phyloP scores from a whole-genome alignment of 441 rosid genomes.

The Mallotus repandus region DNA sequence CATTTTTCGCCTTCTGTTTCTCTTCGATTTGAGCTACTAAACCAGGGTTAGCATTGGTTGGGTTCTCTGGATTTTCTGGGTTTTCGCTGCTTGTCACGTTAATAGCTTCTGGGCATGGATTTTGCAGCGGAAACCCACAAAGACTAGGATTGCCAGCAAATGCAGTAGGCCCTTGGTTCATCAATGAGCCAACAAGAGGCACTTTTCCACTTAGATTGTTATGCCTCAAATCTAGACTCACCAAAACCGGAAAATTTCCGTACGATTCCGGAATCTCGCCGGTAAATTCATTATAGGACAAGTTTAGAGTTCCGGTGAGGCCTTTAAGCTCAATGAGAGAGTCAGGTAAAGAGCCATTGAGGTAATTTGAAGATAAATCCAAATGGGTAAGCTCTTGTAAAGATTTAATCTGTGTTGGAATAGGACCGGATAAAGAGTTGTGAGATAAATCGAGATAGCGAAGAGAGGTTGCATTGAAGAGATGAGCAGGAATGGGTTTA shows the following conservation, averaged over 20 bases:
- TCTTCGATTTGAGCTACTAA: conserved; percentile 18
- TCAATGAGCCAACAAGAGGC: conserved; percentile 70
- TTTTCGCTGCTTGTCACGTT: conserved; percentile 36
- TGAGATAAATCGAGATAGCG: conserved; percentile 61
- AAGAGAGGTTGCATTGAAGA: conserved; percentile 57
- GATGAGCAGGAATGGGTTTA: conserved; percentile 52
- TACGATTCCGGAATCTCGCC: conserved; percentile 69
- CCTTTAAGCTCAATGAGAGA: conserved; percentile 50
- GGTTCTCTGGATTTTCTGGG: conserved; percentile 48
- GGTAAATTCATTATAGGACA: conserved; percentile 62
- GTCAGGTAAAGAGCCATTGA: conserved; percentile 72
- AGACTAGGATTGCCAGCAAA: conserved; percentile 71
- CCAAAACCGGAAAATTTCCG: conserved; percentile 62
- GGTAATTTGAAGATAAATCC: conserved; percentile 62
- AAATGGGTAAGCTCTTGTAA: conserved; percentile 50
- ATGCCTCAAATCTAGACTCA: conserved; percentile 74
- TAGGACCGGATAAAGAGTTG: conserved; percentile 61
- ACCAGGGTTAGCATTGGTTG: conserved; percentile 33
- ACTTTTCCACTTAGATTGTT: conserved; percentile 80
- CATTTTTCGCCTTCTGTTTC: conserved; percentile 30
- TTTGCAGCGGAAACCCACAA: conserved; percentile 81
- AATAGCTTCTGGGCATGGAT: conserved; percentile 51
- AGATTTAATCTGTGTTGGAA: conserved; percentile 49
- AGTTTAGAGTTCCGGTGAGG: conserved; percentile 67
- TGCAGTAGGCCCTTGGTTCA: conserved; percentile 92